Evolutionary conservation across 1,284 basidiomycete species (phyloP), one percentile per base, ranked within the genome.

Genomic region (Laetiporus sulphureus): DNA sequence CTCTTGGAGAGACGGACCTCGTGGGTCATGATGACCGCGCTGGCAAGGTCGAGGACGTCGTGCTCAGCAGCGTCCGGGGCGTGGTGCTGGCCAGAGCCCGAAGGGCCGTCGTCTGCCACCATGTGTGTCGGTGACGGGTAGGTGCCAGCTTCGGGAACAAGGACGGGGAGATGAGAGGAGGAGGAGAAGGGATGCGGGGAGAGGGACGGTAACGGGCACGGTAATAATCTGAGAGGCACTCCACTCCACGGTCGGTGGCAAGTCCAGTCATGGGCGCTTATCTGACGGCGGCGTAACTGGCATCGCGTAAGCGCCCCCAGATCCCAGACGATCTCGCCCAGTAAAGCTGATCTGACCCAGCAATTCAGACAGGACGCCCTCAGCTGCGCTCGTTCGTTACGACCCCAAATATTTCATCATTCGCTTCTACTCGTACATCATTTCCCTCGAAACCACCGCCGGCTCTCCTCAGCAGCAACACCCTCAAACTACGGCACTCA

Each of bases 21-120:
- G 45, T 71, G 66, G 4, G 85, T 89, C 56, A 84, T 82, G 50
- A 78, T 67, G 47, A 79, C 78, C 45, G 65, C 67, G 46, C 65
- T 45, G 38, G 33, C 38, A 34, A 46, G 41, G 44, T 41, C 32
- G 47, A 20, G 16, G 35, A 24, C 27, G 24, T 30, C 40, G 23
- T 15, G 24, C 15, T 18, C 29, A n/a, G 30, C 32, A 19, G 40
- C 29, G 38, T 32, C 31, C 34, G 19, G 20, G 21, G 32, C 31
- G 25, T 24, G 21, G 42, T 22, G 31, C 12, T 32, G 31, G 45
- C 20, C 22, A 13, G 39, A 36, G 23, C 31, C 13, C 13, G 38
- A 33, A 41, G 31, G 19, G 25, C 15, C 39, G 32, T 19, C 35
- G 35, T 40, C 41, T 35, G 41, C 29, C 44, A 44, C 40, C 34